Evolutionary conservation across 495 filamentous ascomycete genomes (phyloP).

Genomic region (Neohortaea acidophila): DNA sequence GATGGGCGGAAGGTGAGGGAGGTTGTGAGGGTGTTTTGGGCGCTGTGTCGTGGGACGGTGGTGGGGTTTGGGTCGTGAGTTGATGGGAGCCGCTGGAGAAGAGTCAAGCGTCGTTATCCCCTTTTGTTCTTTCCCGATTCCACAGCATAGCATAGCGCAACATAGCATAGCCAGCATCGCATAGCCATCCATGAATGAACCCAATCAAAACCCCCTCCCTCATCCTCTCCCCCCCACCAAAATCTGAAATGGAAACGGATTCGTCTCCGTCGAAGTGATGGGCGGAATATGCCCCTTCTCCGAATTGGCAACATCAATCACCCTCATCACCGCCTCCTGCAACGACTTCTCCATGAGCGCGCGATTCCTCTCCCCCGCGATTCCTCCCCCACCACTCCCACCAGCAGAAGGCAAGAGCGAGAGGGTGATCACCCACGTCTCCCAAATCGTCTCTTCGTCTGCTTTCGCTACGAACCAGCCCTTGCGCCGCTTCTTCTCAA

Average conservation of each 20-base stretch:
- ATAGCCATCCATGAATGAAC: too few relatives aligned
- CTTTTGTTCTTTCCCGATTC: too few relatives aligned
- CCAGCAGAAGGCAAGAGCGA: conserved; percentile 60
- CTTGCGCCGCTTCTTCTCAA: conserved; percentile 77
- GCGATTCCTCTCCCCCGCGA: conserved; percentile 28
- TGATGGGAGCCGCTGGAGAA: too few relatives aligned
- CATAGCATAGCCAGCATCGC: too few relatives aligned
- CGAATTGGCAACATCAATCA: conserved; percentile 65
- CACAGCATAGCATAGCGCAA: too few relatives aligned
- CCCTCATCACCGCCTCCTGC: conserved; percentile 71
- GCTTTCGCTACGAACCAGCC: conserved; percentile 57
- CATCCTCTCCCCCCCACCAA: conserved; percentile 33
- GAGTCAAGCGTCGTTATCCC: too few relatives aligned
- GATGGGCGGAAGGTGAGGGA: conserved; percentile 39
- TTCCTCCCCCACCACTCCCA: conserved; percentile 73
- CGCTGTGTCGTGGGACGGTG: conserved; percentile 46
- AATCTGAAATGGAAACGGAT: conserved; percentile 92
- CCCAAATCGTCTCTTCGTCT: conserved; percentile 92
- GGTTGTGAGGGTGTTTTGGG: conserved; percentile 52
- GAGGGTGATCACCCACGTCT: conserved; percentile 84
- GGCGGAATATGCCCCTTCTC: conserved; percentile 96
- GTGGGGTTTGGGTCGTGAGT: too few relatives aligned
- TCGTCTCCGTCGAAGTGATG: conserved; percentile 80
- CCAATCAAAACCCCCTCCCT: background rate
- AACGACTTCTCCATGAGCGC: conserved; percentile 77